Base-by-base conservation (phyloP, 2,329 filamentous ascomycete species). In the Fusarium acutatum region DNA sequence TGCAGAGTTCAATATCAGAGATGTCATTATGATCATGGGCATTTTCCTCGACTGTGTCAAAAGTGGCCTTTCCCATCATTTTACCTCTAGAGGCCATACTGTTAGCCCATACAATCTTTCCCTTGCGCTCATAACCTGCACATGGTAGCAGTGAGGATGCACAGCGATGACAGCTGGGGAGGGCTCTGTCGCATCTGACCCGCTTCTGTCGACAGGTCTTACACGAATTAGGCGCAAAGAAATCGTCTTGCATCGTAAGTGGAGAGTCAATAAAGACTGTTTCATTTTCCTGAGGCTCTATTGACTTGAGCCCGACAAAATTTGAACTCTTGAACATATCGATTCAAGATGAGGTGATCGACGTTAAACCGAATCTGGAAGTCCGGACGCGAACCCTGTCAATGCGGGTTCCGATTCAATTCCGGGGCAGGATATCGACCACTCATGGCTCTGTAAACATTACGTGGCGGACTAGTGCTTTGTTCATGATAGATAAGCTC, bases 1-100 rank as follows among this genome's bases (percentile, higher is more conserved):
- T 7, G 13, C 1, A n/a, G 2, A 18, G 38, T 28, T 57, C 22
- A 22, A 5, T 24, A 5, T 7, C 15, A 22, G 28, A 3, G 4
- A 12, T 30, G 4, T 6, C 12, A 2, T 3, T 2, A 4, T 47
- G 10, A 0, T 4, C 10, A 9, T 9, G 7, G 7, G 20, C 10
- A 49, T n/a, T 0, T 8, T 47, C 26, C 9, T 22, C 14, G 9
- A 47, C 22, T 4, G n/a, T 12, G 5, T 7, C 2, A 0, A 56
- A 56, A 0, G 54, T 3, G 0, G 40, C 2, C 1, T 35, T 58
- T 0, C 30, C 30, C 40, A 5, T 49, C 54, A 35, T 35, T 11
- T 35, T 58, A 0, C 54, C 54, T 6, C 54, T n/a, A 1, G 0
- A 1, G 1, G 54, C 54, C 11, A 58, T 8, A 0, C 40, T 49